Evolutionary conservation across 208 protist genomes (phyloP).

Genomic region (Acanthamoeba healyi): DNA sequence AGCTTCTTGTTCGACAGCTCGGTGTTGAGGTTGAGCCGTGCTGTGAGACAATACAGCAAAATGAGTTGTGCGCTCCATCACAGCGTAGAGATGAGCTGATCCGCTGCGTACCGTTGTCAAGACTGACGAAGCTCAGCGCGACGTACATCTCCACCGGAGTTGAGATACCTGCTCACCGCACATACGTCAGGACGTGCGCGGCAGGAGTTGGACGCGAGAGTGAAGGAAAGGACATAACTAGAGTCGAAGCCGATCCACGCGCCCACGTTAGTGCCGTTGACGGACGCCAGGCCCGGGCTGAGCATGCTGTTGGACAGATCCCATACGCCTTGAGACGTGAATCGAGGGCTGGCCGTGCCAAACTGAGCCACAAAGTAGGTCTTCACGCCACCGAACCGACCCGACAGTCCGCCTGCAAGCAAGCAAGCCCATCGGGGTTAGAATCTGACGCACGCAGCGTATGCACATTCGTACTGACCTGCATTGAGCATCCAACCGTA

Average conservation of each 20-base stretch:
- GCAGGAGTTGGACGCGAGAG: not conserved
- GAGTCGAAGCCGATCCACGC: not conserved
- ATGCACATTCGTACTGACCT: not conserved
- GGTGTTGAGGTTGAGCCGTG: not conserved
- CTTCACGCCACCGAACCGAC: not conserved
- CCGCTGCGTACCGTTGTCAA: not conserved
- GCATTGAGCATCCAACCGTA: not conserved
- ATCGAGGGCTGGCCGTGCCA: not conserved
- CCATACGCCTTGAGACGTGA: not conserved
- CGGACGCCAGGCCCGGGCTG: not conserved
- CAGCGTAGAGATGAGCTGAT: not conserved
- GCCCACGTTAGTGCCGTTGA: not conserved
- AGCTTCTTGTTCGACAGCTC: not conserved
- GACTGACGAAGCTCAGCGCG: not conserved
- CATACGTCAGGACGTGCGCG: not conserved
- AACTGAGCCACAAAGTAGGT: slow-evolving; percentile 21
- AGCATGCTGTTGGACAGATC: not conserved
- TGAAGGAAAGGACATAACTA: not conserved
- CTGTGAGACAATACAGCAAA: not conserved
- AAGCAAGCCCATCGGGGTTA: too few species aligned
- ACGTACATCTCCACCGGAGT: not conserved
- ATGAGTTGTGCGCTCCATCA: too few species aligned
- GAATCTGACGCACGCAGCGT: not conserved
- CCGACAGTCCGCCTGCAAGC: not conserved
- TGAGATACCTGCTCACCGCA: not conserved